Evolutionary conservation across 441 rosid genomes (phyloP).

Genomic region (Populus hybrid): DNA sequence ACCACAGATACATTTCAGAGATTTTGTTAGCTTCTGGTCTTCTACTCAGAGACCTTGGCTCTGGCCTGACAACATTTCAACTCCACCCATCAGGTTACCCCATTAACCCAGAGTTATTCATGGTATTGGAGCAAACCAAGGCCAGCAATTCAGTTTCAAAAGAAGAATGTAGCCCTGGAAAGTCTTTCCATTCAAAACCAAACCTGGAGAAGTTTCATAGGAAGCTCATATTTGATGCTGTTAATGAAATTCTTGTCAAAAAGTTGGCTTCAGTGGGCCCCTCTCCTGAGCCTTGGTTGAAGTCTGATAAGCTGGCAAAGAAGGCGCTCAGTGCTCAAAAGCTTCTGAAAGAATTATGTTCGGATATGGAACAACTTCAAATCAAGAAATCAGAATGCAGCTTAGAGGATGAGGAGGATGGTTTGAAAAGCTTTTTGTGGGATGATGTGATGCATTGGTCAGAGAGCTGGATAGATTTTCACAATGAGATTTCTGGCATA

Average conservation of each 20-base stretch:
- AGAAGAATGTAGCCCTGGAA: conserved; percentile 35
- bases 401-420: conserved; percentile 47
- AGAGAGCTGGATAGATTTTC: conserved; percentile 59
- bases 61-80: conserved; percentile 63
- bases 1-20: conserved; percentile 87
- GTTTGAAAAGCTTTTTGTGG: conserved; percentile 45
- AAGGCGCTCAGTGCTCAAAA: conserved; percentile 65
- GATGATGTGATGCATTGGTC: conserved; percentile 54
- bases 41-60: conserved; percentile 67
- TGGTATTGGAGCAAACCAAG: conserved; percentile 85
- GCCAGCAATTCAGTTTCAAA: conserved; percentile 37
- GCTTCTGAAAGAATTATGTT: conserved; percentile 72
- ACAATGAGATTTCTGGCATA: conserved; percentile 38
- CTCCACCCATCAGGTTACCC: conserved; percentile 81
- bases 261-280: conserved; percentile 44
- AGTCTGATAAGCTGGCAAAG: conserved; percentile 38
- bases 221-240: conserved; percentile 70
- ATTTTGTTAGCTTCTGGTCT: conserved; percentile 89
- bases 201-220: conserved; percentile 53
- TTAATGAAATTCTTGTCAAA: conserved; percentile 63
- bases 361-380: conserved; percentile 60
- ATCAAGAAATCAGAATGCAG: conserved; percentile 37
- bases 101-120: conserved; percentile 77
- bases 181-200: conserved; percentile 24
- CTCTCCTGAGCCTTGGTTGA: conserved; percentile 46